Base-by-base conservation (phyloP, 352 stramenopile genomes). In the Thalassiosira mediterranea region DNA sequence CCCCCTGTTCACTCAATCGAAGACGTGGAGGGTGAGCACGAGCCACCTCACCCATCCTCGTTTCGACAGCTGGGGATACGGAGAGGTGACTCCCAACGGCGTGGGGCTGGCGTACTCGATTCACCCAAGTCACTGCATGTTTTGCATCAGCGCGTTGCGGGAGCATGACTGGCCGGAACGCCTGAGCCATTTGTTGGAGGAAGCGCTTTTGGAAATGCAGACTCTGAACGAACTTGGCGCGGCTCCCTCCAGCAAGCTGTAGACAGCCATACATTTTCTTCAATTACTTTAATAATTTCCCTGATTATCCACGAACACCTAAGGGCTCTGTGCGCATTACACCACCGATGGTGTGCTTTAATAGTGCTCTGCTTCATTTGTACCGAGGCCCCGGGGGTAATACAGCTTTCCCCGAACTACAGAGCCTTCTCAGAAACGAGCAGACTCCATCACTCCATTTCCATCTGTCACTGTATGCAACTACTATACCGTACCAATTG, bases 21-120 rank as follows among this genome's bases (percentile, higher is more conserved):
- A 98, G 79, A 97, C 95, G 76, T 98, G 92, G 91, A 84, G 96
- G 42, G 88, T 98, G 15, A 98, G 93, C 23, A 98, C 96, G 4
- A 98, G 94, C 76, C 97, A 98, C 86, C 95, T 99, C 40, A 94
- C 87, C n/a, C 84, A 94, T 66, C 95, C 96, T 17, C 88, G 90
- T 3, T 96, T 97, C 34, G 92, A 97, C 48, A 88, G 84, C 68
- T 98, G 96, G 84, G 97, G 98, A 32, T 98, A 96, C 92, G 97
- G 96, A 31, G 96, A 98, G 81, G 98, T 98, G 73, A 97, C 97
- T 26, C 95, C 96, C 46, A 95, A 98, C 67, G 96, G 96, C 57
- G 96, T 98, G 60, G 96, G 96, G 32, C 88, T 98, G 31, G 97
- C 94, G 72, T 98, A 99, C 84, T 96, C 94, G 4, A 90, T 98